Base-by-base conservation (phyloP, 2,329 filamentous ascomycete genomes). In the Colletotrichum sp. region DNA sequence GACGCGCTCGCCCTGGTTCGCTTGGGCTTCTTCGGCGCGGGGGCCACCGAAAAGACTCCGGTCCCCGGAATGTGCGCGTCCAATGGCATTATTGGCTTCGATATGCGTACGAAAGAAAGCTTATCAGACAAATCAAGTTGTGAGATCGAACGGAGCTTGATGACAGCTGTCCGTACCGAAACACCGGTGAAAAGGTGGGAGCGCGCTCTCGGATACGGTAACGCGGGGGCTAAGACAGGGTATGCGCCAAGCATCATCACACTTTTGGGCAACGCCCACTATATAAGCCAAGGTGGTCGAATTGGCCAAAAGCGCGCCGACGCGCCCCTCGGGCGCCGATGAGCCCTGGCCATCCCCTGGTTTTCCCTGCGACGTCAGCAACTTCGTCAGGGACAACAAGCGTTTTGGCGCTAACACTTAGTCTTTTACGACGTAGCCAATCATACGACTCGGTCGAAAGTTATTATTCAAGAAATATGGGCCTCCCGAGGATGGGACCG, bases 11-110 rank as follows among this genome's bases (percentile, higher is more conserved):
- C 70, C 52, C 74, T 55, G 16, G 74, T 75, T 12, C 67, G 63
- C 39, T 77, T 77, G 26, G 66, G 72, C 28, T 67, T 75, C 55
- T 34, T 61, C 6, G 30, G 61, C 63, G 30, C n/a, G 32, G 68
- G 72, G 16, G 28, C 69, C 30, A 72, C 26, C 13, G 72, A 63
- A 63, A 75, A 75, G 61, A 75, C 72, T 61, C 68, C 72, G 13
- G 72, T 72, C 8, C 72, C 72, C 30, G 72, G 72, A 34, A 72
- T 75, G 12, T 65, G 34, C 7, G n/a, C 30, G n/a, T 72, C 72
- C 68, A 67, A 67, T 67, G 72, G 28, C 72, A 75, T 75, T 10
- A n/a, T 28, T n/a, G 16, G 34, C 34, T 18, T 32, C 43, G 24
- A 32, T 52, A 52, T 52, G 43, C 43, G 43, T 52, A 52, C 26